Evolutionary conservation across 805 yeast species (phyloP), one percentile per base, ranked within the genome.

Genomic region (Candida schatavii): DNA sequence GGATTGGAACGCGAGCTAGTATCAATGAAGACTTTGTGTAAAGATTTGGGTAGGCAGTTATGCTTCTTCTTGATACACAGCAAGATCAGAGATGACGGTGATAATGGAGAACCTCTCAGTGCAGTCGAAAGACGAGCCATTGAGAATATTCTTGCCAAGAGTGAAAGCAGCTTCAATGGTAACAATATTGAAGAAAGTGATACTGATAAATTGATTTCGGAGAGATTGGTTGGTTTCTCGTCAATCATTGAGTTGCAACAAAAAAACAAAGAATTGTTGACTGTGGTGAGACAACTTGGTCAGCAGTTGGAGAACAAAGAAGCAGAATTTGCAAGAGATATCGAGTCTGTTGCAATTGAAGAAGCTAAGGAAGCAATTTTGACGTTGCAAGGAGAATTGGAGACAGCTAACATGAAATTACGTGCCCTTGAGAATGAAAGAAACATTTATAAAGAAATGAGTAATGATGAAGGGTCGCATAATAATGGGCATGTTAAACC

Each of bases 21-120:
- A 13, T 64, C 76, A 4, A 58, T 85, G 47, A 71, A 74, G 35
- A 77, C 74, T 43, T 80, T 83, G 48, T 76, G 83, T 33, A 64
- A 73, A 22, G 97, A 91, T 54, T 66, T 91, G 30, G 86, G 95
- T 5, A 79, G 81, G 33, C 98, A 91, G 58, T 75, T 93, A n/a
- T 88, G 86, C 50, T 75, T 73, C 37, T 70, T 89, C 28, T 69
- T 91, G 29, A 75, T 84, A 13, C 88, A 85, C 54, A 70, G 86
- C 2, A 71, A 80, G 22, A 66, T 84, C 1, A 72, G 80, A 35
- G 77, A 74, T 10, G 73, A 72, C 39, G 67, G 77, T n/a, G 78
- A 78, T 28, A n/a, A n/a, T n/a, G 27, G 27, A 23, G 69, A 67
- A 30, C 86, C 91, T 6, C 64, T 91, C 28, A 75, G 85, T 4